Conservation (phyloP, 805 yeast species). For the Nakazawaea sp. region DNA sequence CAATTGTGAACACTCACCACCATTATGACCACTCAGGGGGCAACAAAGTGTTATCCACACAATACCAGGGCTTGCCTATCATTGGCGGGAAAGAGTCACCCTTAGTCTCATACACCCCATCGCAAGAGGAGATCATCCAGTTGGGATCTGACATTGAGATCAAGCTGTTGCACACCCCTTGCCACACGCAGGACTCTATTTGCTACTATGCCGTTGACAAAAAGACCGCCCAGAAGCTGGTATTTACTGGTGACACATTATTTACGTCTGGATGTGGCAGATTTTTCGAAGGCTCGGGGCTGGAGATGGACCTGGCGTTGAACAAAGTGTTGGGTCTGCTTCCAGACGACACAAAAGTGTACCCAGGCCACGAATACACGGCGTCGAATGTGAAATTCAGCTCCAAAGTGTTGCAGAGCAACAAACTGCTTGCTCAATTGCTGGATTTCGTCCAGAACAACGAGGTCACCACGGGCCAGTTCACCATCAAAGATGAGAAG, state of each 20-base stretch:
- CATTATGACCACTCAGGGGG: slow-evolving; percentile 96
- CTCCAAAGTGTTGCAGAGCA: slow-evolving; percentile 47
- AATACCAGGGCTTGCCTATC: slow-evolving; percentile 47
- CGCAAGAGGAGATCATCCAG: slow-evolving; percentile 50
- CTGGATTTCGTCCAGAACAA: slow-evolving; percentile 41
- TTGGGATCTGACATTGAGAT: slow-evolving; percentile 62
- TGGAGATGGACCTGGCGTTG: slow-evolving; percentile 72
- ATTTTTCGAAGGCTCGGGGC: slow-evolving; percentile 86
- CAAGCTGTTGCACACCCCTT: slow-evolving; percentile 89
- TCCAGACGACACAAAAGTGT: slow-evolving; percentile 67
- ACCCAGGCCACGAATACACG: slow-evolving; percentile 97
- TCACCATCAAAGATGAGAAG: slow-evolving; percentile 80
- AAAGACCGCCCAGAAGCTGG: slow-evolving; percentile 58
- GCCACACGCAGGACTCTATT: slow-evolving; percentile 95
- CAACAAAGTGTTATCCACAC: slow-evolving; percentile 29
- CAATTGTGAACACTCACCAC: slow-evolving; percentile 93
- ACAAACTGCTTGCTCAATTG: slow-evolving; percentile 45
- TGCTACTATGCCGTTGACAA: slow-evolving; percentile 73
- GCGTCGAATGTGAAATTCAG: slow-evolving; percentile 75
- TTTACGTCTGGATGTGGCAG: slow-evolving; percentile 95
- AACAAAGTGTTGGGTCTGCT: slow-evolving; percentile 50
- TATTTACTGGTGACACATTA: slow-evolving; percentile 93
- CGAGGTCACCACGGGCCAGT: slow-evolving; percentile 79
- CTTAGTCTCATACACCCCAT: slow-evolving; percentile 62
- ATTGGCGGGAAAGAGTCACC: slow-evolving; percentile 85